Conservation (phyloP, 371 early-diverging fungal genomes). For the Haplosporangium sp. region DNA sequence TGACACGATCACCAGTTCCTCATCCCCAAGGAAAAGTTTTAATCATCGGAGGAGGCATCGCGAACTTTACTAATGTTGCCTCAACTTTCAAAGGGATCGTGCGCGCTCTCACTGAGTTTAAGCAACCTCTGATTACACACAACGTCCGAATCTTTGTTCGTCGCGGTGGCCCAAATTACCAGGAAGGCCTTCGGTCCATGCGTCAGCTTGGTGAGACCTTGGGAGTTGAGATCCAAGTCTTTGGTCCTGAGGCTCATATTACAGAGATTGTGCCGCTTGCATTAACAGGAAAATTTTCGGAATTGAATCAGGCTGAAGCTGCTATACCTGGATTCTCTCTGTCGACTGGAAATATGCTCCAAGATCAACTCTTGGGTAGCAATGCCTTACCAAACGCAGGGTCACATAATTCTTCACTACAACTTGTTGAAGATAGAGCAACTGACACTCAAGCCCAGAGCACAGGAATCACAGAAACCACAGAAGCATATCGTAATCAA, state of each 20-base stretch:
- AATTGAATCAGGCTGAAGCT: constrained; percentile 47
- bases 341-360: constrained; percentile 74
- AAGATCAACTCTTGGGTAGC: constrained; percentile 72
- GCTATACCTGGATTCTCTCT: constrained; percentile 31
- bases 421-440: constrained; percentile 65
- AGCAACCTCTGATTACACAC: constrained; percentile 86
- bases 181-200: constrained; percentile 97
- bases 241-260: constrained; percentile 97
- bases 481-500: constrained; percentile 29
- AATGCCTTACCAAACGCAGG: constrained; percentile 38
- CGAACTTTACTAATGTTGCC: constrained; percentile 99
- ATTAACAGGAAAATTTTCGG: constrained; percentile 69
- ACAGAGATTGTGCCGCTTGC: constrained; percentile 98
- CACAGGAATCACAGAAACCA: constrained; percentile 17
- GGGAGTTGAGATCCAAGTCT: constrained; percentile 95
- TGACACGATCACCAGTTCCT: constrained; percentile 86
- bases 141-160: constrained; percentile 95
- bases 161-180: constrained; percentile 98
- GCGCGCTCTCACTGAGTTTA: constrained; percentile 93
- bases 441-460: constrained; percentile 63
- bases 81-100: constrained; percentile 99
- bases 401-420: constrained; percentile 56
- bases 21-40: constrained; percentile 94
- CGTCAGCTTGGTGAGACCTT: constrained; percentile 92
- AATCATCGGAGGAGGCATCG: constrained; percentile 98